Evolutionary conservation across 305 asterid species (phyloP).

Genomic region (Fraxinus dipetala): DNA sequence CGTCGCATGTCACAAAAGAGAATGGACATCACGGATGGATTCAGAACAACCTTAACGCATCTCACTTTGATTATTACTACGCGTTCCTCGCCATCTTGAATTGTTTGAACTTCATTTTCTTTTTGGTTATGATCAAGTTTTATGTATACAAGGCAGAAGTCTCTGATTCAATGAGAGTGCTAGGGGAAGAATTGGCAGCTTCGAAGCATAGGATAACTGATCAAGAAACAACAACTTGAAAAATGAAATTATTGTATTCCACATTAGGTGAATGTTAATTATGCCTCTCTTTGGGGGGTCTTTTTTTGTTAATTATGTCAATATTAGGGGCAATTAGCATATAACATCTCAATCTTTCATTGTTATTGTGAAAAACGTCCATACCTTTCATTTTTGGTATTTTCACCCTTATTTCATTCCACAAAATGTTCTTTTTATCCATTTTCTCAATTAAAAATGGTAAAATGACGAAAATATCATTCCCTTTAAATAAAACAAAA

Average conservation of each 20-base stretch:
- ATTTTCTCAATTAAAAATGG: too few relatives aligned
- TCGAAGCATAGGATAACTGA: slow-evolving; percentile 22
- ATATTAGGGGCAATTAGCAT: too few relatives aligned
- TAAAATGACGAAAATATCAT: too few relatives aligned
- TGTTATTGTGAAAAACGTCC: too few relatives aligned
- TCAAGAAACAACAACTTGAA: slow-evolving; percentile 17
- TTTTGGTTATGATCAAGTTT: slow-evolving; percentile 46
- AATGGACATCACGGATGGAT: slow-evolving; percentile 65
- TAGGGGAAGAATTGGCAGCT: slow-evolving; percentile 46
- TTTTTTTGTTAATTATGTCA: too few relatives aligned
- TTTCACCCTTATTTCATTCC: too few relatives aligned
- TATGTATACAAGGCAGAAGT: slow-evolving; percentile 81
- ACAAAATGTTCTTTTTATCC: too few relatives aligned
- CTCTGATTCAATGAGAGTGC: slow-evolving; percentile 61
- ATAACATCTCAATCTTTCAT: too few relatives aligned
- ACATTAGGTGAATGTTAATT: not conserved
- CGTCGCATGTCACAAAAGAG: slow-evolving; percentile 49
- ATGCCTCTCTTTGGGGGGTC: not conserved
- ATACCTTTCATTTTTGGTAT: too few relatives aligned
- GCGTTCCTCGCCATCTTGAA: slow-evolving; percentile 59
- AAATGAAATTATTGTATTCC: not conserved
- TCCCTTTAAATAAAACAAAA: too few relatives aligned
- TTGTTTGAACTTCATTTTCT: slow-evolving; percentile 50
- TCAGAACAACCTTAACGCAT: slow-evolving; percentile 65
- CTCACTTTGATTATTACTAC: slow-evolving; percentile 73